Evolutionary conservation across 2,329 filamentous ascomycete species (phyloP), one percentile per base, ranked within the genome.

Genomic region (Fusarium caatingaense): DNA sequence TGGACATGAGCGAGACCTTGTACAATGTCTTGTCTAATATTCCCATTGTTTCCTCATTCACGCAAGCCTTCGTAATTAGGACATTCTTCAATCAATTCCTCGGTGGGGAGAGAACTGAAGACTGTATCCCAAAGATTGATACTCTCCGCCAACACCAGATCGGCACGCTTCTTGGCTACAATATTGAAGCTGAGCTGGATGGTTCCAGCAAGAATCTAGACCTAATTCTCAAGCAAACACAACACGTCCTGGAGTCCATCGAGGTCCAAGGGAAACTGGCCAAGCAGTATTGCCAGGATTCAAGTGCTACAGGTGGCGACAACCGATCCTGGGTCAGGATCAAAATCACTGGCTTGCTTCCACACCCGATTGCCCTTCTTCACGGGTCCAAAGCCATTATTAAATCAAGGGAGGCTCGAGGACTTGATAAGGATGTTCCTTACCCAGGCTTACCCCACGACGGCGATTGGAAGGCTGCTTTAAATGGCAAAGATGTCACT

Each of bases 1-100:
- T 72, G 11, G 63, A 67, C 15, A 60, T 60, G 51, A 71, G 70
- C 25, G 70, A 72, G 46, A 42, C 57, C 7, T 58, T 71, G 20
- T 72, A 71, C 49, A 50, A 37, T 6, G 13, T 60, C 15, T 20
- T 69, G 3, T 69, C 68, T 8, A 51, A 48, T n/a, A 66, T 72
- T n/a, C 63, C 70, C 3, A 44, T 72, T 21, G 20, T 72, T 15
- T 72, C 70, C 9, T 64, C 66, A 1, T 32, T 72, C 20, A 49
- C 63, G 7, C 53, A 72, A 16, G 45, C 42, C 9, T 60, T 72
- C 27, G 48, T 72, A 42, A 66, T 71, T 37, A 41, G 46, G 8
- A 71, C 59, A 37, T 72, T 72, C 37, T 72, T 73, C 44, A 64
- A 63, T 8, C 71, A 74, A 32, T 73, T 74, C 16, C 62, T 72